These are phyloP conservation scores for Alternaria sp. DNA, from an alignment of 2,329 filamentous ascomycete genomes.

Conservation along the genomic window DNA sequence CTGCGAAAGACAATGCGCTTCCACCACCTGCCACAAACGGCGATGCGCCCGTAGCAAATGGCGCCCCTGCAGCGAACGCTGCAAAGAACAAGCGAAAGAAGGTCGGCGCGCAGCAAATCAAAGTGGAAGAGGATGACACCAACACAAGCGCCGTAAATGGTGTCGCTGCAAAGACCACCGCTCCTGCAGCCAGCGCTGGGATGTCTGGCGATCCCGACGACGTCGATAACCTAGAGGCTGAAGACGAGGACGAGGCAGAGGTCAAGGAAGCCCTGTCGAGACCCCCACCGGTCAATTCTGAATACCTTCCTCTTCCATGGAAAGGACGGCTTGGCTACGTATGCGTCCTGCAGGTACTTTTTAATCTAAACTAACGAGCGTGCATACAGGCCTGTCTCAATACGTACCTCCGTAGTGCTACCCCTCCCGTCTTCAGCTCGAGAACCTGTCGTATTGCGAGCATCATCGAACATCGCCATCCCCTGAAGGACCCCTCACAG, in stretches of 20 bases:
- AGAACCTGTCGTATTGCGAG: slow-evolving; percentile 91
- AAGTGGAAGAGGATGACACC: slow-evolving; percentile 30
- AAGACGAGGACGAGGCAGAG: slow-evolving; percentile 65
- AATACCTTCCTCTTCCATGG: slow-evolving; percentile 87
- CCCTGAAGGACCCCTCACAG: slow-evolving; percentile 76
- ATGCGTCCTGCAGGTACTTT: slow-evolving; percentile 48
- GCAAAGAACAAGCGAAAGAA: slow-evolving; percentile 39
- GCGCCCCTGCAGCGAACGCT: slow-evolving; percentile 20
- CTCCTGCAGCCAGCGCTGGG: slow-evolving; percentile 23
- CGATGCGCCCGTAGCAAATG: slow-evolving; percentile 20
- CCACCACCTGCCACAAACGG: slow-evolving; percentile 23
- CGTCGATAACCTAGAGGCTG: slow-evolving; percentile 50
- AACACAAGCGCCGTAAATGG: slow-evolving; percentile 20
- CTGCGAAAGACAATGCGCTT: slow-evolving; percentile 22
- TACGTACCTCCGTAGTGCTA: slow-evolving; percentile 85
- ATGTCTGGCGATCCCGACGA: slow-evolving; percentile 61
- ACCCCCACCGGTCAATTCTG: slow-evolving; percentile 82
- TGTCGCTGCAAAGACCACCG: slow-evolving; percentile 27
- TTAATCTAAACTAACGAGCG: slow-evolving; percentile 27
- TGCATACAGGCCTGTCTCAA: slow-evolving; percentile 79
- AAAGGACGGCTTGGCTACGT: slow-evolving; percentile 90
- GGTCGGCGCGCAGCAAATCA: slow-evolving; percentile 35
- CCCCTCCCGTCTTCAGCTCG: slow-evolving; percentile 87
- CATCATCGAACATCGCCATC: slow-evolving; percentile 88
- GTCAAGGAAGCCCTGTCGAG: slow-evolving; percentile 67